These are phyloP conservation scores for Enterospora canceri DNA, from an alignment of 371 early-diverging fungal genomes.

Conservation along the genomic window DNA sequence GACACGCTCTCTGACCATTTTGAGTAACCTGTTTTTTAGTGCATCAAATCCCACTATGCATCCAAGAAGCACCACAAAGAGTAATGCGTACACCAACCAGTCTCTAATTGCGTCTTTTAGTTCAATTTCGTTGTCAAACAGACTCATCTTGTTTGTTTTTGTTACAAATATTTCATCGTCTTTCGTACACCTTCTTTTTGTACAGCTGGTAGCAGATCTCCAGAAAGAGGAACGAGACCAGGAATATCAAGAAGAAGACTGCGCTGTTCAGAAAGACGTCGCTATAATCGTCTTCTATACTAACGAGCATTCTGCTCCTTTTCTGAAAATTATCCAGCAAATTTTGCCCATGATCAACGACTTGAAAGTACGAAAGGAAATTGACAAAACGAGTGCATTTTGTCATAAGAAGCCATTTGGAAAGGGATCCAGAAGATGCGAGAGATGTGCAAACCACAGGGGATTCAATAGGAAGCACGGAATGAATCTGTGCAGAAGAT, in stretches of 20 bases:
- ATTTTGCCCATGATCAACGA: conserved; percentile 16
- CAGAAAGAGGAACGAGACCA: too few species aligned
- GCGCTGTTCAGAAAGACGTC: too few species aligned
- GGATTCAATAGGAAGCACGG: conserved; percentile 98
- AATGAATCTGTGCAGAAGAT: conserved; percentile 96
- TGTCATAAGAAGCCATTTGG: conserved; percentile 32
- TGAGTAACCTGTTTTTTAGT: neutral
- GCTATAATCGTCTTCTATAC: too few species aligned
- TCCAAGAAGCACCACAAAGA: neutral
- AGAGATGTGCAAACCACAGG: conserved; percentile 70
- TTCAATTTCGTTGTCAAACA: neutral
- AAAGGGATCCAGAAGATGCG: conserved; percentile 48
- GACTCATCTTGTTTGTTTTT: neutral
- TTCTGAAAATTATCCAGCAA: conserved; percentile 5
- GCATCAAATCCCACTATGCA: neutral
- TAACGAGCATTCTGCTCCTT: too few species aligned
- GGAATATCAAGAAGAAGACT: too few species aligned
- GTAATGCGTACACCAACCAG: neutral
- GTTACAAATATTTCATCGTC: too few species aligned
- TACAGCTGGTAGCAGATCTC: too few species aligned
- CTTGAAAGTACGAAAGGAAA: conserved; percentile 7
- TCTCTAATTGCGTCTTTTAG: neutral
- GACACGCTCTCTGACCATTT: neutral
- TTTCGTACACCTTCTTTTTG: too few species aligned
- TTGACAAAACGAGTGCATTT: conserved; percentile 10